A percentile compares a stretch with the other conserved stretches of the same genome.
Evolutionary conservation across 2,329 filamentous ascomycete genomes (phyloP).

Genomic region (Ascocoryne sarcoides): DNA sequence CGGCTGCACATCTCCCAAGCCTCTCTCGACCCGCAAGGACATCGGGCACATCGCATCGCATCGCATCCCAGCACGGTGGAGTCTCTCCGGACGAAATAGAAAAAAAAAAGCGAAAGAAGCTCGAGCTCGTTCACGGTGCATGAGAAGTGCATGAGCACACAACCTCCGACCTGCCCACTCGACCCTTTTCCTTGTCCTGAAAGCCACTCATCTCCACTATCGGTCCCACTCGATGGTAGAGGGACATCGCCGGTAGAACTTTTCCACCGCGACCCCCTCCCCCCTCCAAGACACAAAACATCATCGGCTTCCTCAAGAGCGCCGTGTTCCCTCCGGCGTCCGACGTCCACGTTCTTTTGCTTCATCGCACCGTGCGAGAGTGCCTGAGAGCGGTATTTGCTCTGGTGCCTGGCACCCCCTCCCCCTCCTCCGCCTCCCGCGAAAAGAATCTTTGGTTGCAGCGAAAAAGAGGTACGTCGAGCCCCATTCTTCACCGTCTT

Average conservation of each 20-base stretch:
- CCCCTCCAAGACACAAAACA: slow-evolving; percentile 1
- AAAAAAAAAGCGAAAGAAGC: neutral
- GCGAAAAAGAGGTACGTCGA: slow-evolving; percentile 15
- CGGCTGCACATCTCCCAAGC: neutral
- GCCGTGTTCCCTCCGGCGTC: slow-evolving; percentile 5
- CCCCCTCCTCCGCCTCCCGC: neutral
- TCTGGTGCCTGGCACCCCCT: slow-evolving; percentile 17
- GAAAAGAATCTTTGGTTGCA: slow-evolving; percentile 10
- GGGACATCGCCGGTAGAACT: slow-evolving; percentile 12
- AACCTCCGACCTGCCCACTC: no score
- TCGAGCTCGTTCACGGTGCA: slow-evolving; percentile 11
- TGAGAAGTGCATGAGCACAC: slow-evolving; percentile 11
- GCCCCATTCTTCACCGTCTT: slow-evolving; percentile 3
- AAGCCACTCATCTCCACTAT: slow-evolving; percentile 15
- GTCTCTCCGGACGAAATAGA: neutral
- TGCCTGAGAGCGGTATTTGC: slow-evolving; percentile 18
- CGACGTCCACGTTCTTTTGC: slow-evolving; percentile 4
- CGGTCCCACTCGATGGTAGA: slow-evolving; percentile 7
- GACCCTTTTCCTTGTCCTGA: no score
- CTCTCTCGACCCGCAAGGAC: neutral
- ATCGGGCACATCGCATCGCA: no score
- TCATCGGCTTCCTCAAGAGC: slow-evolving; percentile 13
- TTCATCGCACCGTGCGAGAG: slow-evolving; percentile 14
- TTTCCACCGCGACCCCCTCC: slow-evolving; percentile 7
- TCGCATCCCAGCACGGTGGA: neutral